Base-by-base conservation (phyloP, 75 land plant genomes). In the Adiantum capillusveneris region DNA sequence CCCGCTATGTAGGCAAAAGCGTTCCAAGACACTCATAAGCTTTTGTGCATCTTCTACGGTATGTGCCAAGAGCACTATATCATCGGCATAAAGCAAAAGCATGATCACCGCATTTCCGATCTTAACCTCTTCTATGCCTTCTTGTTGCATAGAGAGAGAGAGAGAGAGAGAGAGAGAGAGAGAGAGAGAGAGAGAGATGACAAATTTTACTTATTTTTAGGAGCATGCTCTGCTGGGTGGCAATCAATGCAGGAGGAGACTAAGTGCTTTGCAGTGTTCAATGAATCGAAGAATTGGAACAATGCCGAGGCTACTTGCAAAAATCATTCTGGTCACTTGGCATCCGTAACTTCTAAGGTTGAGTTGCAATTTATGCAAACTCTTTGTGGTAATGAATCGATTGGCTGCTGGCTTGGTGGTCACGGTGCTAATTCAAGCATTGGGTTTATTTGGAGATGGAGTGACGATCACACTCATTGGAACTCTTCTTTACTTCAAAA, bases 351-450 rank as follows among this genome's bases (percentile, higher is more conserved):
- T 41, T 75, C 88, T 20, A 51, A 25, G 25, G 59, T 71, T 21
- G 93, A 87, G 41, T 56, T 81, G 28, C 44, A 25, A 39, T 79
- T 67, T 68, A 70, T 72, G 29, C 73, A 79, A 51, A 56, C 60
- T 12, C 59, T 84, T 18, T 90, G 96, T 63, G 51, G 42, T n/a
- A 49, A 60, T 46, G 59, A 11, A 16, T 42, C 30, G 9, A 52
- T 34, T 56, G 83, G 85, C 14, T 90, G 96, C 56, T 90, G 96
- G 96, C 73, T 90, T 70, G 96, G 96, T 27, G 93, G 84, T 16
- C 72, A 66, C 46, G 72, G 52, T 19, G 49, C 53, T 42, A 72
- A 72, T 39, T 56, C 78, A n/a, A 58, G 45, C 25, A 27, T 31
- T 30, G 77, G 77, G 49, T 51, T 71, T 62, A 50, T 49, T 57